Evolutionary conservation across 1,284 basidiomycete genomes (phyloP).

Genomic region (Melampsora medusae): DNA sequence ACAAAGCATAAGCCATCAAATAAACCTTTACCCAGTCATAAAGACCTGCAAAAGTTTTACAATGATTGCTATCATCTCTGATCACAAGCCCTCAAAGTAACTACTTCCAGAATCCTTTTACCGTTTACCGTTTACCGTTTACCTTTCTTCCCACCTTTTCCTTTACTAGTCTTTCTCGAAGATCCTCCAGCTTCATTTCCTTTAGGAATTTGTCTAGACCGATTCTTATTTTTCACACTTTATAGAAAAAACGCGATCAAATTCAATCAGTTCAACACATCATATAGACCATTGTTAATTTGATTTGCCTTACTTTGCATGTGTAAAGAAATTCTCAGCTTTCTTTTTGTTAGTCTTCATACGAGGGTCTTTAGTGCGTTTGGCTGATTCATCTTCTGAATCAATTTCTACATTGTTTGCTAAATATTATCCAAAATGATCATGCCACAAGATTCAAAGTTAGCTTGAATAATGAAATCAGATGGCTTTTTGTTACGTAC

Average conservation of each 20-base stretch:
- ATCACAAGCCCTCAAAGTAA: too few species aligned
- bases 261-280: not conserved
- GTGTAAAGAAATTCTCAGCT: slow-evolving; percentile 42
- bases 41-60: too few species aligned
- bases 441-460: not conserved
- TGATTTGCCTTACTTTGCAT: slow-evolving; percentile 29
- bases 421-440: not conserved
- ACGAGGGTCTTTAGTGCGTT: slow-evolving; percentile 28
- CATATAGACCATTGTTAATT: too few species aligned
- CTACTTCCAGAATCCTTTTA: too few species aligned
- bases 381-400: not conserved
- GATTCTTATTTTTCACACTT: slow-evolving; percentile 6
- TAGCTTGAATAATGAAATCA: not conserved
- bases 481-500: not conserved
- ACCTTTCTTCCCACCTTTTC: not conserved
- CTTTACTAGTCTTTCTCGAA: not conserved
- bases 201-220: not conserved
- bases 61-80: too few species aligned
- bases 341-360: slow-evolving; percentile 44
- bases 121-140: not conserved
- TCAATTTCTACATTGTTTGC: not conserved
- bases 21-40: too few species aligned
- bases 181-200: not conserved
- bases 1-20: too few species aligned
- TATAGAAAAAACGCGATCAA: not conserved